Base-by-base conservation (phyloP, 139 green algal genomes). In the Asterochloris sp. region DNA sequence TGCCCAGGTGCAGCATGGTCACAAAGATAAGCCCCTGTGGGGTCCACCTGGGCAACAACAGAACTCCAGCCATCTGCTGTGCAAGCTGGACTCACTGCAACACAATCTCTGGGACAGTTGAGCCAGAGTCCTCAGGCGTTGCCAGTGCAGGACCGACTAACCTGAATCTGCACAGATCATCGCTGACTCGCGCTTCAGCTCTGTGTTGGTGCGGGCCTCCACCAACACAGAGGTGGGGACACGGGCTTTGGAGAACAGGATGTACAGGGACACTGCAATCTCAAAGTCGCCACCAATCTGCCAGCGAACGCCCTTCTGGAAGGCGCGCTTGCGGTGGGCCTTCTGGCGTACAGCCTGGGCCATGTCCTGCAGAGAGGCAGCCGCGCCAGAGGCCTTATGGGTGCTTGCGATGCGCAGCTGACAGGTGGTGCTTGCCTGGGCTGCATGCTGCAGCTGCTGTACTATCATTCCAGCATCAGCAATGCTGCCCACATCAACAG, bases 211-310 rank as follows among this genome's bases (percentile, higher is more conserved):
- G 29, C 63, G 17, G 9, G 64, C 83, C 13, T 84, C 23, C 15
- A 89, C 61, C 14, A 27, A 73, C 0, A 75, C 26, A 10, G 73
- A 24, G 19, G 66, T n/a, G 54, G 66, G n/a, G 38, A 69, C 79
- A 21, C 47, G 74, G 13, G 86, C 84, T 54, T 54, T 54, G 38
- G 38, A 54, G 38, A 88, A 24, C 62, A 85, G 38, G 19, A 81
- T 38, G 63, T 84, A 90, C 23, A 90, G 79, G 27, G 78, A 29
- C 14, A 90, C 78, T 9, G 74, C 82, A 28, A 90, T 67, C 47
- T 80, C 38, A 67, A 87, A 78, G 12, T 68, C 84, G 17, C 62
- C 68, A n/a, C 78, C 83, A 64, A 90, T 74, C 54, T 28, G 28
- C 79, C 82, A 90, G 38, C 68, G 71, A 38, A 83, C 62, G 13